Evolutionary conservation across 1,284 basidiomycete species (phyloP).

Genomic region (Gomphus sp.): DNA sequence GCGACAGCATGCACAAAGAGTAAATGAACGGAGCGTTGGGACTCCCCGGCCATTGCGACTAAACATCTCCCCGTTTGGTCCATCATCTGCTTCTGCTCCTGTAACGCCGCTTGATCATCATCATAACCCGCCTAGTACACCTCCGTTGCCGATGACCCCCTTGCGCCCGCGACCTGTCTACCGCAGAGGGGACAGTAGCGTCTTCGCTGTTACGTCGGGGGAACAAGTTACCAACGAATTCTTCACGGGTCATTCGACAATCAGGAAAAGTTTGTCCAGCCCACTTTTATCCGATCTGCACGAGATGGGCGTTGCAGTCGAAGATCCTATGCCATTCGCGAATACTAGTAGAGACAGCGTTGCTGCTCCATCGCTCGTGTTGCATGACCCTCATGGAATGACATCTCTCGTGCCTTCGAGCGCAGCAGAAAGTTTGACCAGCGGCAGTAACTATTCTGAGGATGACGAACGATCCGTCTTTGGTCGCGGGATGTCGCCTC

Average conservation of each 20-base stretch:
- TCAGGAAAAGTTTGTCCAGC: conserved; percentile 34
- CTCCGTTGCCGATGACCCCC: neutral
- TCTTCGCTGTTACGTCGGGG: neutral
- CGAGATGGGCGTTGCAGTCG: conserved; percentile 25
- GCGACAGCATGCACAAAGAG: neutral
- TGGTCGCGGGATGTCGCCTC: neutral
- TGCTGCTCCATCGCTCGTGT: conserved; percentile 32
- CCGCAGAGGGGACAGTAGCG: neutral
- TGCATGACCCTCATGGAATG: conserved; percentile 23
- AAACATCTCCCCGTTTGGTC: neutral
- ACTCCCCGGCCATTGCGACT: neutral
- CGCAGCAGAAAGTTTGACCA: conserved; percentile 23
- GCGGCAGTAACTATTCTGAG: conserved; percentile 30
- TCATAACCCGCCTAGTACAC: neutral
- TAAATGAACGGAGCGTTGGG: neutral
- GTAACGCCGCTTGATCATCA: neutral
- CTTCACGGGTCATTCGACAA: conserved; percentile 5
- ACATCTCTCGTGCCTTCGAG: conserved; percentile 19
- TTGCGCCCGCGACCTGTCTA: conserved; percentile 4
- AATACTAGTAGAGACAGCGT: conserved; percentile 12
- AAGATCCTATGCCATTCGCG: neutral
- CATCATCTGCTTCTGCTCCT: neutral
- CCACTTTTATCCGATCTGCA: conserved; percentile 40
- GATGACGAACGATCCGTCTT: conserved; percentile 29
- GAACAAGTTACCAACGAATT: neutral